Base-by-base conservation (phyloP, 495 filamentous ascomycete species). In the Aspergillus panamensis region DNA sequence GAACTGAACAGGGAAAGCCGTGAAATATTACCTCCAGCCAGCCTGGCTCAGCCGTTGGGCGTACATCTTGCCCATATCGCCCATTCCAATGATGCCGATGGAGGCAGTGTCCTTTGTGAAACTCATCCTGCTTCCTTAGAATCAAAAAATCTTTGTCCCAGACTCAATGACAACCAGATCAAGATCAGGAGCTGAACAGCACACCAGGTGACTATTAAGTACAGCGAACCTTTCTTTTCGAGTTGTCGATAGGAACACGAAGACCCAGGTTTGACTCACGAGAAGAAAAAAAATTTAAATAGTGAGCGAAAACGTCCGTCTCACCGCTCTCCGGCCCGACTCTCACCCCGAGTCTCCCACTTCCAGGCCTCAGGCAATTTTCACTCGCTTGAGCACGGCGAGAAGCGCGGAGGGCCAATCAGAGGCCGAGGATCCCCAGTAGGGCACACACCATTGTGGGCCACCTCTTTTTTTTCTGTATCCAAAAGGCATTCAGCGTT, bases 21-120 rank as follows among this genome's bases (percentile, higher is more conserved):
- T 55, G 57, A 44, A 50, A 59, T 25, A 72, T 77, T 89, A 97
- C 94, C 89, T 96, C 94, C 94, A 98, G 57, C 95, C 94, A 60
- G 93, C 93, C 64, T 77, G 80, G 67, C 91, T 90, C 65, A 98
- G 82, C 64, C 86, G 81, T 66, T 88, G 80, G 63, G 95, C 89
- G 75, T 98, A 98, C 95, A 98, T 96, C 83, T 90, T 96, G 72
- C 94, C 94, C 94, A 98, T 98, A 65, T 96, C 92, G 20, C 94
- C 94, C 92, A 98, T 96, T 32, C 94, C 94, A 67, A 98, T 97
- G 62, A 98, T 91, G 66, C 94, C 94, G 59, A 97, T 83, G 35
- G 79, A 79, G 69, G 87, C 86, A 65, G 79, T 74, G 56, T 87
- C 79, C 79, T 87, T 86, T 45, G 66, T 76, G 54, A 73, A 73